These are phyloP conservation scores for Aegilops sharonensis DNA, from an alignment of 176 grass and related monocot species.

Conservation along the genomic window DNA sequence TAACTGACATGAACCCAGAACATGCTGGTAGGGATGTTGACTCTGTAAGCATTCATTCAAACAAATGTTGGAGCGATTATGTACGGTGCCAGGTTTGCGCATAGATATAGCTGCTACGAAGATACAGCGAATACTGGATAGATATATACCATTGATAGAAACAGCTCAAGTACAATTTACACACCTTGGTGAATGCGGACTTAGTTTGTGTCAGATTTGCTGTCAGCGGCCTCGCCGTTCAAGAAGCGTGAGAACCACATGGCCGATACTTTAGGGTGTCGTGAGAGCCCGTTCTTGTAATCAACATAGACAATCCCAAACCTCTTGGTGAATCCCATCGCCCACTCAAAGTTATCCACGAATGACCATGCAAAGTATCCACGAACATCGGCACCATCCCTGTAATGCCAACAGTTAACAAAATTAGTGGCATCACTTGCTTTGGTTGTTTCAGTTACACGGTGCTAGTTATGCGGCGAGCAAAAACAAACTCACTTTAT, in stretches of 20 bases:
- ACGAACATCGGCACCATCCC: conserved; percentile 75
- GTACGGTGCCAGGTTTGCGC: too few species aligned
- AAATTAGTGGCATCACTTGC: not conserved
- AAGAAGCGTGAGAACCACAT: conserved; percentile 13
- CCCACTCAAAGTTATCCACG: conserved; percentile 96
- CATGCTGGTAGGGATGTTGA: not conserved
- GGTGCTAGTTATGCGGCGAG: not conserved
- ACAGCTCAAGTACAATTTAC: not conserved
- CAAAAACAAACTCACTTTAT: conserved; percentile 56
- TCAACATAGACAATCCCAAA: conserved; percentile 34
- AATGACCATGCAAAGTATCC: conserved; percentile 97
- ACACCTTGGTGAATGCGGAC: not conserved
- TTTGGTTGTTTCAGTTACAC: not conserved
- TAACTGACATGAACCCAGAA: too few species aligned
- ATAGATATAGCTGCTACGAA: not conserved
- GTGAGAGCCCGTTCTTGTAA: conserved; percentile 5
- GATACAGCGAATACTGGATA: not conserved
- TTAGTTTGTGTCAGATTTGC: conserved; percentile 1
- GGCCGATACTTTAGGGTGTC: conserved; percentile 19
- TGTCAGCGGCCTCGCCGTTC: not conserved
- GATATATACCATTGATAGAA: not conserved
- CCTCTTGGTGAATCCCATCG: conserved; percentile 91
- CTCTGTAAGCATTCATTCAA: not conserved
- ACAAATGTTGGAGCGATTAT: not conserved
- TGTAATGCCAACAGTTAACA: conserved; percentile 30